phyloP scores from a whole-genome alignment of 305 asterid species.

The Fraxinus paxiana region DNA sequence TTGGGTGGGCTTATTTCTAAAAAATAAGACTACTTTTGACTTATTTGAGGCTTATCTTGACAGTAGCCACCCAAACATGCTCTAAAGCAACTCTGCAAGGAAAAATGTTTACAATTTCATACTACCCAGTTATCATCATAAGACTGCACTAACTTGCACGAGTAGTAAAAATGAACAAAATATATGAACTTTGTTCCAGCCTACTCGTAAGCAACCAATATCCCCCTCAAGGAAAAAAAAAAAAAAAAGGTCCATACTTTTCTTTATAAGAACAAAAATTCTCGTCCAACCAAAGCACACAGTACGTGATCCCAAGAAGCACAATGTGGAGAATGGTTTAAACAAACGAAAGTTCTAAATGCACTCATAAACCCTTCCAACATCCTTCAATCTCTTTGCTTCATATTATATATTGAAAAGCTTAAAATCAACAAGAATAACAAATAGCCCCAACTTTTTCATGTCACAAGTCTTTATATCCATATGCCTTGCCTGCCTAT shows the following conservation, averaged over 20 bases:
- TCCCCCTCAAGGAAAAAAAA: not conserved
- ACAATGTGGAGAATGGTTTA: not conserved
- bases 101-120: not conserved
- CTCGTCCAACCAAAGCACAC: not conserved
- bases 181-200: not conserved
- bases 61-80: not conserved
- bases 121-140: not conserved
- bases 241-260: not conserved
- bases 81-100: not conserved
- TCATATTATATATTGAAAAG: not conserved
- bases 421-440: not conserved
- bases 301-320: not conserved
- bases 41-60: not conserved
- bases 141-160: not conserved
- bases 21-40: not conserved
- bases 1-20: not conserved
- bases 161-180: not conserved
- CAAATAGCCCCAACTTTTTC: not conserved
- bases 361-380: not conserved
- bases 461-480: not conserved
- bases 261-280: not conserved
- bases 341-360: not conserved
- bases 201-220: not conserved
- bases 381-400: not conserved
- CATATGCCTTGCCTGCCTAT: not conserved